Base-by-base conservation (phyloP, 768 basidiomycete genomes). In the Suillus placidus region DNA sequence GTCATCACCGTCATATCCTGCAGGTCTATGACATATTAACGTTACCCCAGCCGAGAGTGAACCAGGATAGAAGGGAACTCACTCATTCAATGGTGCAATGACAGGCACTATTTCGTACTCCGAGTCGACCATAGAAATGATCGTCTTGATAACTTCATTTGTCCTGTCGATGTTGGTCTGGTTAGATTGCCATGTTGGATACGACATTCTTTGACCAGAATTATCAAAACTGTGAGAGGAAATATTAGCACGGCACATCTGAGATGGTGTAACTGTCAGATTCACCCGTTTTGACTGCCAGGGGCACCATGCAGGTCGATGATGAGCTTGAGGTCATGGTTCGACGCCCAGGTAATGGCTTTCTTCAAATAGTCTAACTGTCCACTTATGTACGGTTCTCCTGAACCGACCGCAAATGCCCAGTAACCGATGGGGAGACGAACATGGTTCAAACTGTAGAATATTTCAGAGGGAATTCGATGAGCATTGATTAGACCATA, bases 41-140 rank as follows among this genome's bases (percentile, higher is more conserved):
- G 26, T 26, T 26, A 26, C 26, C 5, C 13, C 14, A 26, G 32
- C 26, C 34, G 14, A 34, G 34, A 35, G 16, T 61, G 10, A 26
- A 23, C 13, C n/a, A 26, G 6, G n/a, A 49, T 14, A 63, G 26
- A 64, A 20, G 8, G n/a, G 32, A 63, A 62, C 35, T 12, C 8
- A 64, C 64, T 93, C 91, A 69, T 93, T 93, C 67, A 93, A 71
- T 61, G 91, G 74, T 73, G 91, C 89, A 38, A 92, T 79, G 4
- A 87, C 84, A 67, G 88, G 86, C 16, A 91, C 80, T 74, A 85
- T 79, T 5, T 83, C 84, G 2, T 84, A 86, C 12, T 87, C 73
- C 62, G 87, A 80, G 61, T 80, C 75, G 6, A 83, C 84, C 6
- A 92, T 78, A 69, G 82, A 88, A 16, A 77, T 71, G 47, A 91